Conservation (phyloP, 2,329 filamentous ascomycete genomes). For the Dactylellina drechsleri region DNA sequence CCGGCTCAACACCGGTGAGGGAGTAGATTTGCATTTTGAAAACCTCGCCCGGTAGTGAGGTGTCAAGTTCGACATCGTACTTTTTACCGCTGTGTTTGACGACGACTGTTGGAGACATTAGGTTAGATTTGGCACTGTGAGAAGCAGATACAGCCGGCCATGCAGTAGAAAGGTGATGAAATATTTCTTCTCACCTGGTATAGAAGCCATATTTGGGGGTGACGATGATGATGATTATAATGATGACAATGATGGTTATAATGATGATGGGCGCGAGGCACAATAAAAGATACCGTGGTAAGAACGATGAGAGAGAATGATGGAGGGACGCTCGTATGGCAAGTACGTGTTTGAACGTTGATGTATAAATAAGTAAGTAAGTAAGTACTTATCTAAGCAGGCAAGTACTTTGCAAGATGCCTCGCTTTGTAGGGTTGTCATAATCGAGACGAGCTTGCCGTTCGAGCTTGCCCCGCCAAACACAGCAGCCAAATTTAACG, state of each 20-base stretch:
- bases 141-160: neutral
- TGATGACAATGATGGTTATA: no score
- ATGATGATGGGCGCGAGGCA: no score
- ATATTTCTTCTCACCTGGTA: slow-evolving; percentile 30
- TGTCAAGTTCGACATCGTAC: slow-evolving; percentile 91
- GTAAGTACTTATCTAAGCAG: neutral
- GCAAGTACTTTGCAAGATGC: no score
- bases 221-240: neutral
- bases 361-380: neutral
- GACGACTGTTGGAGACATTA: slow-evolving; percentile 70
- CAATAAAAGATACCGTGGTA: no score
- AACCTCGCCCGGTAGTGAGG: slow-evolving; percentile 83
- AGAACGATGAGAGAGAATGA: no score
- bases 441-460: neutral
- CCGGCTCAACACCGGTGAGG: slow-evolving; percentile 92
- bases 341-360: slow-evolving; percentile 4
- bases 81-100: slow-evolving; percentile 97
- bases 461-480: slow-evolving; percentile 45
- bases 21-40: slow-evolving; percentile 97
- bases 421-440: neutral
- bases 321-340: no score
- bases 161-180: neutral
- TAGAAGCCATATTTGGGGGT: slow-evolving; percentile 33
- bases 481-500: no score
- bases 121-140: neutral